A percentile compares a stretch with the other conserved stretches of the same genome.
phyloP scores from a whole-genome alignment of 148 eudicot genomes.

The Salicornia ramosissima region DNA sequence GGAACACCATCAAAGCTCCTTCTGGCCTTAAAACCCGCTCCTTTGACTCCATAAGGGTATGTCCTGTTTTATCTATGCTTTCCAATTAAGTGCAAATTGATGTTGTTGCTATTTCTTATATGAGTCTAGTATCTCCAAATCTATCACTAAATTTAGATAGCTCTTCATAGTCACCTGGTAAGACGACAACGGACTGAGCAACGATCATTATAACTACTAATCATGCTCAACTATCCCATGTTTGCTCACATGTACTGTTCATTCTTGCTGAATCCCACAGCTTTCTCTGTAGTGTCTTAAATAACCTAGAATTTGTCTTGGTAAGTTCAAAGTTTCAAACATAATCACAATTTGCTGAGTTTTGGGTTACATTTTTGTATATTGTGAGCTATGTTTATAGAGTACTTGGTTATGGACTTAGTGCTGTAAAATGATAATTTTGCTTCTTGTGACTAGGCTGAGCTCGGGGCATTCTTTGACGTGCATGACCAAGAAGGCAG shows the following conservation, averaged over 20 bases:
- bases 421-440: not conserved
- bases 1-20: slow-evolving; percentile 70
- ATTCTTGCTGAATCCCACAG: too few species aligned
- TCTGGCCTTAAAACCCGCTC: slow-evolving; percentile 70
- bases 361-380: not conserved
- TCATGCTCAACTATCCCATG: too few species aligned
- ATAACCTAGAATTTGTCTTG: too few species aligned
- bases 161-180: too few species aligned
- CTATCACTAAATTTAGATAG: not conserved
- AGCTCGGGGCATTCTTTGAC: slow-evolving; percentile 71
- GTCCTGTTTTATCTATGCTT: not conserved
- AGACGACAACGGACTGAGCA: too few species aligned
- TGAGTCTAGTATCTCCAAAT: not conserved
- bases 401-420: not conserved
- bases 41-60: slow-evolving; percentile 68
- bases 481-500: slow-evolving; percentile 91
- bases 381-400: not conserved
- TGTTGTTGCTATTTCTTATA: not conserved
- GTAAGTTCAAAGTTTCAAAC: too few species aligned
- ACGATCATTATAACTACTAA: too few species aligned
- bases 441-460: slow-evolving; percentile 38
- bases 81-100: not conserved
- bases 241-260: too few species aligned
- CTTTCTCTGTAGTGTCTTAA: too few species aligned
- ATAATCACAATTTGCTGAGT: too few species aligned